Evolutionary conservation across 768 basidiomycete species (phyloP).

Genomic region (Tulasnella sp.): DNA sequence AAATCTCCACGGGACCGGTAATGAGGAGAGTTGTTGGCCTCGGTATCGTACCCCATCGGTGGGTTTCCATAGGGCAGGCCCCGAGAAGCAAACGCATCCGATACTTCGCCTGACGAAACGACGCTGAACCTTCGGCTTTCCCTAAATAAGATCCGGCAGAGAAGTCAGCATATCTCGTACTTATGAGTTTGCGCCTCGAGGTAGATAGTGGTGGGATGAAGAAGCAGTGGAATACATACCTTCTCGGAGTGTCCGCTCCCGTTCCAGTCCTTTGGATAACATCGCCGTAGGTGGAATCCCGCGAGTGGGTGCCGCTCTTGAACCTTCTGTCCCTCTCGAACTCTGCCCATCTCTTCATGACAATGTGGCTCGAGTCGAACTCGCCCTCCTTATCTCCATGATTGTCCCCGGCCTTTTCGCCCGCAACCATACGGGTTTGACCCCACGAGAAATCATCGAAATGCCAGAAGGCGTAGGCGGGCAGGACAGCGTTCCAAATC

Average conservation of each 20-base stretch:
- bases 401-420: slow-evolving; percentile 59
- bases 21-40: slow-evolving; percentile 24
- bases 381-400: slow-evolving; percentile 96
- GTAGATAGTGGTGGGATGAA: slow-evolving; percentile 10
- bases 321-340: slow-evolving; percentile 94
- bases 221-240: slow-evolving; percentile 43
- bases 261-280: slow-evolving; percentile 37
- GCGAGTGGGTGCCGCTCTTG: slow-evolving; percentile 81
- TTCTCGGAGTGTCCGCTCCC: slow-evolving; percentile 45
- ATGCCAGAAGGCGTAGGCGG: slow-evolving; percentile 97
- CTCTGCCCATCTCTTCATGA: slow-evolving; percentile 99
- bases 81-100: slow-evolving; percentile 33
- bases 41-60: slow-evolving; percentile 18
- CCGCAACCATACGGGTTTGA: slow-evolving; percentile 77
- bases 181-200: slow-evolving; percentile 10
- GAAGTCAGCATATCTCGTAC: slow-evolving; percentile 36
- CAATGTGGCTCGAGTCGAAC: slow-evolving; percentile 93
- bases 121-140: slow-evolving; percentile 61
- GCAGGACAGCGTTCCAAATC: slow-evolving; percentile 95
- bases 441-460: slow-evolving; percentile 99
- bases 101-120: slow-evolving; percentile 70
- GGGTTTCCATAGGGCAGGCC: slow-evolving; percentile 17
- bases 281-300: slow-evolving; percentile 71
- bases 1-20: slow-evolving; percentile 59
- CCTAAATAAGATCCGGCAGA: slow-evolving; percentile 31